Evolutionary conservation across 192 early-diverging fungal genomes (phyloP).

Genomic region (Piromyces sp.): DNA sequence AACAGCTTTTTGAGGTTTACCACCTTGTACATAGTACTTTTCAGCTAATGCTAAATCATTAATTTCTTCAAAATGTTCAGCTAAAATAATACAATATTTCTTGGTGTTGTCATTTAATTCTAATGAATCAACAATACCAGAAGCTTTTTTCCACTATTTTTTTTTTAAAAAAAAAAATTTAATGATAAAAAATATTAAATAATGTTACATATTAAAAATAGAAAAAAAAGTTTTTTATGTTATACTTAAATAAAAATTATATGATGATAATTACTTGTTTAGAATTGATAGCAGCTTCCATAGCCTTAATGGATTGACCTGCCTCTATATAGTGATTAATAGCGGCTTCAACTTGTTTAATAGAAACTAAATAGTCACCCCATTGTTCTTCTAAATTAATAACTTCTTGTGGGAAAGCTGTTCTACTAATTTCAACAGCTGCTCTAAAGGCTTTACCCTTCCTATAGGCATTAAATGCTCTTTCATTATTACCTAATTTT

Average conservation of each 20-base stretch:
- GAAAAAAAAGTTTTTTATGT: no score
- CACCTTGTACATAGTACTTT: constrained; percentile 36
- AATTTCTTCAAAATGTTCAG: constrained; percentile 27
- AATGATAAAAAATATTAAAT: background rate
- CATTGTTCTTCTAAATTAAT: constrained; percentile 45
- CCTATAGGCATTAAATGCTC: constrained; percentile 38
- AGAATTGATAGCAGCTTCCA: constrained; percentile 30
- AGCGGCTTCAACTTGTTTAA: constrained; percentile 43
- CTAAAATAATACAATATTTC: constrained; percentile 27
- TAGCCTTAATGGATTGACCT: constrained; percentile 31
- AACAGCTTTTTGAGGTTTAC: constrained; percentile 37
- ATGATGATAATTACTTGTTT: constrained; percentile 16
- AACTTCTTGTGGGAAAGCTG: constrained; percentile 30
- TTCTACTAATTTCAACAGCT: constrained; percentile 33
- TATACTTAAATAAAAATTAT: no score
- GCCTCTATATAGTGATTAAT: constrained; percentile 53
- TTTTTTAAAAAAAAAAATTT: background rate
- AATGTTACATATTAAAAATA: background rate
- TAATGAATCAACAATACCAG: constrained; percentile 35
- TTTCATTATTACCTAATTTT: constrained; percentile 27
- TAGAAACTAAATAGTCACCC: constrained; percentile 40
- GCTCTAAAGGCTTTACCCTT: constrained; percentile 36
- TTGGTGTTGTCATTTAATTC: constrained; percentile 26
- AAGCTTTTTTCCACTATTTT: constrained; percentile 40
- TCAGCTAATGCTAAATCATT: constrained; percentile 25